Percentiles rank a stretch among this genome's conserved stretches.
Conservation (phyloP, 768 basidiomycete species). For the Lactarius akahatsu region DNA sequence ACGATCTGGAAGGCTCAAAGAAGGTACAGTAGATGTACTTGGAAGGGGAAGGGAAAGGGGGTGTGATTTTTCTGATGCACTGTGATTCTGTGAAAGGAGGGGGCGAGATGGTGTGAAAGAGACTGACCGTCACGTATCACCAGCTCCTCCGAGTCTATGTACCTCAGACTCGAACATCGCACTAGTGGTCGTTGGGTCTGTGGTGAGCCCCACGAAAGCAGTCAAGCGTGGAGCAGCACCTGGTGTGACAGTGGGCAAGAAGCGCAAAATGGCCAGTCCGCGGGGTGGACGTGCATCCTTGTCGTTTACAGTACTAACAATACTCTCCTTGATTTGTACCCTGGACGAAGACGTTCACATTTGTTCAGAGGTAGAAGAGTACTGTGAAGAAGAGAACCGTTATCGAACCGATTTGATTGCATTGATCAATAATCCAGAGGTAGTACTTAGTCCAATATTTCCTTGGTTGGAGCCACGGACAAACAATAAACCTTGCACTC, state of each 20-base stretch:
- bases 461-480: not conserved
- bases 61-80: too few relatives aligned
- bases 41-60: too few relatives aligned
- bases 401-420: not conserved
- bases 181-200: slow-evolving; percentile 28
- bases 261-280: slow-evolving; percentile 73
- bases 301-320: slow-evolving; percentile 16
- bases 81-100: slow-evolving; percentile 28
- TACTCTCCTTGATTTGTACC: not conserved
- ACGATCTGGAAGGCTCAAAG: too few relatives aligned
- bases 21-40: too few relatives aligned
- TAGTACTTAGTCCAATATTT: not conserved
- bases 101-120: slow-evolving; percentile 24
- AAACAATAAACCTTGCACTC: not conserved
- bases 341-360: not conserved
- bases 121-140: slow-evolving; percentile 69
- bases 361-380: not conserved
- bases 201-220: slow-evolving; percentile 51
- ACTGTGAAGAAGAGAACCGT: not conserved
- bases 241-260: slow-evolving; percentile 57
- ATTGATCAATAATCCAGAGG: not conserved
- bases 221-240: slow-evolving; percentile 67
- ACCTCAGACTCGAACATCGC: slow-evolving; percentile 69
- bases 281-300: slow-evolving; percentile 1
- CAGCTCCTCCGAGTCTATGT: slow-evolving; percentile 55